Evolutionary conservation across 768 basidiomycete genomes (phyloP), one percentile per base, ranked within the genome.

Genomic region (Tylopilus vinaceipallidus): DNA sequence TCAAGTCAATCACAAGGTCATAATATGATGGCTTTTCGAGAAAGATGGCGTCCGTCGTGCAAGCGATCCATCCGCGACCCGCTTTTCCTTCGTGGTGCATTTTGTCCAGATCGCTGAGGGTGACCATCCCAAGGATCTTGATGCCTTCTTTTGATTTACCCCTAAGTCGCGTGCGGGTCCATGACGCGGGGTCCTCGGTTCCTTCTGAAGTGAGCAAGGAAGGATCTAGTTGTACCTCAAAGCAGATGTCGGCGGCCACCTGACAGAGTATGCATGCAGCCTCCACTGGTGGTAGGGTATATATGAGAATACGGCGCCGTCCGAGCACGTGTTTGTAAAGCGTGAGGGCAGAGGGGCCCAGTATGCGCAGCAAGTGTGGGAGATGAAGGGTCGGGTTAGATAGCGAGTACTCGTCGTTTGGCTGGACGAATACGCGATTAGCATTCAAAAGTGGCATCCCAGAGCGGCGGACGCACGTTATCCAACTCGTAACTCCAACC

Each of bases 21-120:
- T 91, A 93, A 57, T 81, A 82, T 3, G 78, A 71, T 1, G 90
- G 85, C 63, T 84, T 88, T 55, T 93, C 91, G 37, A 91, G 72
- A 69, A 88, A 92, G 16, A 93, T 79, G 9, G 89, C 83, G 55
- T 93, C 91, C 2, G 91, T 91, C 10, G 91, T 89, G 61, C 90
- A 92, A 27, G 90, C 90, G 46, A 92, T 81, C 89, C 89, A 93
- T 17, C 90, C 90, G 6, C 78, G 72, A 6, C 87, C 86, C 2
- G 68, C 75, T 55, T 72, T 68, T 23, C 77, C 75, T 63, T 85
- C 86, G 16, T 68, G 65, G 46, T 78, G 69, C 45, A 92, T 62
- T 52, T 79, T 75, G 50, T 83, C 81, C 36, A 89, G 64, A 61
- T 93, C 91, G 39, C 74, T 82, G 0, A 93, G 74, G 0, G 88